Percentiles rank a stretch among this genome's conserved stretches.
Evolutionary conservation across 352 stramenopile genomes (phyloP).

Genomic region (Phytophthora colocasiae): DNA sequence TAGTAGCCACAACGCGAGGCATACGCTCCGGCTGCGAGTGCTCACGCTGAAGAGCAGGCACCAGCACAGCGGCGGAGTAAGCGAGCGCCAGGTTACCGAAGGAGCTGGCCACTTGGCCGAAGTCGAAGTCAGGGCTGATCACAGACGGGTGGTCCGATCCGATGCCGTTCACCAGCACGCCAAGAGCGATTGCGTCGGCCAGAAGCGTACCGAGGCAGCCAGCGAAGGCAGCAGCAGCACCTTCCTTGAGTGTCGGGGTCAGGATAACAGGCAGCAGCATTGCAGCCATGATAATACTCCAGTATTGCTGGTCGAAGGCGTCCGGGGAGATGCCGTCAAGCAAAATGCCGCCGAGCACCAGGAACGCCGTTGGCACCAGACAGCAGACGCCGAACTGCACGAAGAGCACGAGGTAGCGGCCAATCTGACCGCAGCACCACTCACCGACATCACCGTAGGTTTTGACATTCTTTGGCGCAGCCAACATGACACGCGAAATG

Average conservation of each 20-base stretch:
- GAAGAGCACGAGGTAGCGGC: slow-evolving; percentile 62
- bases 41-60: slow-evolving; percentile 67
- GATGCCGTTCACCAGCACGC: slow-evolving; percentile 52
- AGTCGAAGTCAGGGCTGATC: slow-evolving; percentile 47
- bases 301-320: slow-evolving; percentile 55
- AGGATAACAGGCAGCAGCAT: slow-evolving; percentile 62
- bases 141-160: slow-evolving; percentile 46
- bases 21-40: slow-evolving; percentile 70
- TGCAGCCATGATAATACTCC: slow-evolving; percentile 68
- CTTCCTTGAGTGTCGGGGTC: slow-evolving; percentile 71
- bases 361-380: slow-evolving; percentile 60
- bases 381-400: slow-evolving; percentile 66
- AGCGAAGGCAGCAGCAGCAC: slow-evolving; percentile 54
- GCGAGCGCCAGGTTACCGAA: slow-evolving; percentile 71
- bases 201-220: slow-evolving; percentile 64
- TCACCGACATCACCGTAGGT: slow-evolving; percentile 73
- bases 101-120: slow-evolving; percentile 55
- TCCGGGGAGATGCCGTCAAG: slow-evolving; percentile 58
- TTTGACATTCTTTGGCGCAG: slow-evolving; percentile 59
- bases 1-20: slow-evolving; percentile 56
- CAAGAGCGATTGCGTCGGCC: slow-evolving; percentile 58
- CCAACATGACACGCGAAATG: slow-evolving; percentile 69
- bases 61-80: slow-evolving; percentile 63
- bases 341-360: slow-evolving; percentile 69
- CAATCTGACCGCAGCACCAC: slow-evolving; percentile 53